Conservation (phyloP, 331 rosid genomes). For the Spiraea crenata region DNA sequence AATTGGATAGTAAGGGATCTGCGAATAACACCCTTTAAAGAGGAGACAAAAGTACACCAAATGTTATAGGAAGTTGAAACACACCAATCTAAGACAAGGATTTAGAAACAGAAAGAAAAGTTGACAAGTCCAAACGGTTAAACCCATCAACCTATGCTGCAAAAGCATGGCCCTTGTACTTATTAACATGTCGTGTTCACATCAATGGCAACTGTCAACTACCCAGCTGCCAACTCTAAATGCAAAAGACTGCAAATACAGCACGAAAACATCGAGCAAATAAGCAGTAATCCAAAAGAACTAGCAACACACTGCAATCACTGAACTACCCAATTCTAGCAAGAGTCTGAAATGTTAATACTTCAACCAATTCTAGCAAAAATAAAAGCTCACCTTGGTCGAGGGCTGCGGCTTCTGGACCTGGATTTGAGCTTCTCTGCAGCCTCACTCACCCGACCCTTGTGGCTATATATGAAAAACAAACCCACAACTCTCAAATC, state of each 20-base stretch:
- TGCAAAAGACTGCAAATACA: neutral
- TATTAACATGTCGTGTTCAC: neutral
- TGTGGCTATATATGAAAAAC: slow-evolving; percentile 40
- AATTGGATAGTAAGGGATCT: neutral
- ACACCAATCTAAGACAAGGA: neutral
- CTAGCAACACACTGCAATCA: neutral
- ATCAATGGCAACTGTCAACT: neutral
- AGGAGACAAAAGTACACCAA: neutral
- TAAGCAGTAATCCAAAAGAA: neutral
- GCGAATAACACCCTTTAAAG: neutral
- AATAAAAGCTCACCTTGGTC: slow-evolving; percentile 50
- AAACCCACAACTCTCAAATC: slow-evolving; percentile 1
- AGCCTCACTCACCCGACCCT: slow-evolving; percentile 57
- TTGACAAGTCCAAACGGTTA: neutral
- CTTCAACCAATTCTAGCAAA: slow-evolving; percentile 1
- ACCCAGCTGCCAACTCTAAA: neutral
- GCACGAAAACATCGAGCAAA: neutral
- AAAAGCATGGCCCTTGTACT: neutral
- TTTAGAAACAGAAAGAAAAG: neutral
- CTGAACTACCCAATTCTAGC: neutral
- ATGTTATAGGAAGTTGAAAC: neutral
- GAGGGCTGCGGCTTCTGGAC: slow-evolving; percentile 73
- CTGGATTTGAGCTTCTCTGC: slow-evolving; percentile 47
- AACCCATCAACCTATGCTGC: neutral
- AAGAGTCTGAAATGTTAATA: neutral